Base-by-base conservation (phyloP, 129 eudicot species). In the Artemisia tridentata region DNA sequence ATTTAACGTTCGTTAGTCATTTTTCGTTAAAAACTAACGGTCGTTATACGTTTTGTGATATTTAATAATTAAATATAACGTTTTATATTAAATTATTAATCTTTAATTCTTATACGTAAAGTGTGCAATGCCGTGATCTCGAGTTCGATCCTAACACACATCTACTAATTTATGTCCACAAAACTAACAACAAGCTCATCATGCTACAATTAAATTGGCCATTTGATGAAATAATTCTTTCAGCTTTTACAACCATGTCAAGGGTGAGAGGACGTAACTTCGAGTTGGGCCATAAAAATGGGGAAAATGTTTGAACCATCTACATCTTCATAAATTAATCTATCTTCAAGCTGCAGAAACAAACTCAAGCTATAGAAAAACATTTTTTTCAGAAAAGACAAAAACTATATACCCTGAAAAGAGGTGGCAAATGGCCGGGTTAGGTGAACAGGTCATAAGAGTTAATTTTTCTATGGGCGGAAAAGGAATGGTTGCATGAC, bases 201-300 rank as follows among this genome's bases (percentile, higher is more conserved):
- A 86, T 73, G 72, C 82, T 80, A 76, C 96, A 91, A 14, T 5
- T 60, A 70, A 88, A 91, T 47, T 79, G 69, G 71, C 87, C 96
- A 43, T 75, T 83, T 16, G 80, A 80, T 23, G 71, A 46, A 54
- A 69, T 71, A 7, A 91, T 66, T 73, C 68, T 86, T 73, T 91
- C 97, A 11, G 89, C 87, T 68, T 86, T 88, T 5, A 71, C 76
- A 68, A 91, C 91, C 73, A 80, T 81, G 54, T 86, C 88, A 13
- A 84, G 45, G 51, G 96, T 80, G 77, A 91, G 93, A 50, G 97
- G 96, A 81, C 56, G 41, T 84, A 91, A 82, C 88, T 86, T 59
- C 88, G 84, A 67, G 92, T 80, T 45, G 93, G 96, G 18, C 97
- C 97, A 77, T 91, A 88, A 71, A 88, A 88, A 86, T 88, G 96